phyloP scores from a whole-genome alignment of 768 basidiomycete genomes.

The Suillus variegatus region DNA sequence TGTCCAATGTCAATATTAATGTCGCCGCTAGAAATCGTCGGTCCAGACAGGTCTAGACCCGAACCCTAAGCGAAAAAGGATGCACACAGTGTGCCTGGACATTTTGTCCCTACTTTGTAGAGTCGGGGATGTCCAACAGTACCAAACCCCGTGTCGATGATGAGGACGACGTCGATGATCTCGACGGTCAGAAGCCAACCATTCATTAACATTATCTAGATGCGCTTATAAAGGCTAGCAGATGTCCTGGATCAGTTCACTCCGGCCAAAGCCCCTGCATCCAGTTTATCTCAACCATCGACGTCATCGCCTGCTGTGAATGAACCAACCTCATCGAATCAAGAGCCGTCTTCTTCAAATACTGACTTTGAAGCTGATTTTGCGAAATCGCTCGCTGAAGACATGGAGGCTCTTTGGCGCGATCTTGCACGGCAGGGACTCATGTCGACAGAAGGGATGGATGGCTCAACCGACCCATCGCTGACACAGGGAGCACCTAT shows the following conservation, averaged over 20 bases:
- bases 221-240: slow-evolving; percentile 23
- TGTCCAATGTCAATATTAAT: no score
- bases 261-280: slow-evolving; percentile 16
- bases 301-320: slow-evolving; percentile 18
- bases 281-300: slow-evolving; percentile 13
- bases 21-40: no score
- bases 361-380: slow-evolving; percentile 34
- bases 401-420: slow-evolving; percentile 47
- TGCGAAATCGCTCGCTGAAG: slow-evolving; percentile 39
- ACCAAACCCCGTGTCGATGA: slow-evolving; percentile 28
- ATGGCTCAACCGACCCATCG: slow-evolving; percentile 32
- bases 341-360: slow-evolving; percentile 4
- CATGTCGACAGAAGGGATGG: slow-evolving; percentile 66
- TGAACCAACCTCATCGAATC: slow-evolving; percentile 20
- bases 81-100: no score
- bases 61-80: no score
- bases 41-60: no score
- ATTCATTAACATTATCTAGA: not conserved
- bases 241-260: slow-evolving; percentile 53
- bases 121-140: slow-evolving; percentile 12
- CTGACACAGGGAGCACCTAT: slow-evolving; percentile 4
- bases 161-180: slow-evolving; percentile 43
- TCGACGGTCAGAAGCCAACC: slow-evolving; percentile 36
- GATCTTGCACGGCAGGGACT: slow-evolving; percentile 20
- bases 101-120: no score